phyloP scores from a whole-genome alignment of 2,329 filamentous ascomycete species.

The Cryphonectria radicalis region DNA sequence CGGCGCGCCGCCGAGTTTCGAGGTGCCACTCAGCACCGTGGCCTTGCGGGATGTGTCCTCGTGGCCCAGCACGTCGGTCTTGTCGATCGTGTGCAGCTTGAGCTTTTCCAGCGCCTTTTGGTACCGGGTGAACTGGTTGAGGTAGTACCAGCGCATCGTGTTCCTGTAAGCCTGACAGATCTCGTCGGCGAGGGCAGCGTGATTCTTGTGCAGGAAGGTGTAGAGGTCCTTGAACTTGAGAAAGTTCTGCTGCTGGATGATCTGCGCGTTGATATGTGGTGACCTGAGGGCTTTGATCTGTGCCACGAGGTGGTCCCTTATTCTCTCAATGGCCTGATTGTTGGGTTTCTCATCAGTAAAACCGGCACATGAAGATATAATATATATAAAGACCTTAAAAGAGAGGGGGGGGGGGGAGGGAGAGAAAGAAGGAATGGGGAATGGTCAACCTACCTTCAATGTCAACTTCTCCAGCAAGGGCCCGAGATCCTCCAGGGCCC shows the following conservation, averaged over 20 bases:
- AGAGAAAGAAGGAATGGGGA: not conserved
- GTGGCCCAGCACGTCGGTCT: conserved; percentile 79
- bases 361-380: not conserved
- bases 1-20: conserved; percentile 58
- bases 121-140: conserved; percentile 89
- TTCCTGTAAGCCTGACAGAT: conserved; percentile 94
- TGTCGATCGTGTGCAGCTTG: conserved; percentile 81
- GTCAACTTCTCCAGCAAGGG: conserved; percentile 85
- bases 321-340: conserved; percentile 79
- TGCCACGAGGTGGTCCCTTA: conserved; percentile 90
- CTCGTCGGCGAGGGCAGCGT: conserved; percentile 82
- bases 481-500: conserved; percentile 80
- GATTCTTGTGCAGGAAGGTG: conserved; percentile 80
- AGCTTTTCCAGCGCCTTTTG: conserved; percentile 82
- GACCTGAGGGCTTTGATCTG: conserved; percentile 94
- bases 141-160: conserved; percentile 98
- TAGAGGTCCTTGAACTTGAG: conserved; percentile 87
- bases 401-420: too few species aligned
- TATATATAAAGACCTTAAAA: too few species aligned
- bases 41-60: conserved; percentile 73
- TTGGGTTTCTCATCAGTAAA: conserved; percentile 11
- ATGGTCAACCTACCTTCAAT: conserved; percentile 64
- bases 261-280: conserved; percentile 94
- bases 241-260: conserved; percentile 93
- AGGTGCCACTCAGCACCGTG: conserved; percentile 55